These are phyloP conservation scores for Aphanomyces stellatus DNA, from an alignment of 352 stramenopile species.

Conservation along the genomic window DNA sequence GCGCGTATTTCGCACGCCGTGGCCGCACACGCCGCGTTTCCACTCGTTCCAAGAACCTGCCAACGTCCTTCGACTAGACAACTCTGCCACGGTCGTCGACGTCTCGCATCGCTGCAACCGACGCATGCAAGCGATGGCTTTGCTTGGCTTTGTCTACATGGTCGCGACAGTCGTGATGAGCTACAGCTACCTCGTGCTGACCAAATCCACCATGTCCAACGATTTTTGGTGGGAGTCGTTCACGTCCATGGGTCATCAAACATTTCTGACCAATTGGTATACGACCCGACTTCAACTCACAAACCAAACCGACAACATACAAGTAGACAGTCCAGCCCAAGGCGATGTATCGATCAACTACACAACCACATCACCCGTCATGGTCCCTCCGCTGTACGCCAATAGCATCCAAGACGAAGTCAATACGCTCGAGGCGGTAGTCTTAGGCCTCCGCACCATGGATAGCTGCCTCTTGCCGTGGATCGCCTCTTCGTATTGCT, in stretches of 20 bases:
- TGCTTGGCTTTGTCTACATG: not conserved
- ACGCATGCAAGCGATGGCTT: not conserved
- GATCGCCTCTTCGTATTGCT: constrained; percentile 6
- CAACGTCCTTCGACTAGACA: not conserved
- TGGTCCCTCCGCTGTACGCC: not conserved
- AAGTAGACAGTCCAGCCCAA: not conserved
- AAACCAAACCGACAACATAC: not conserved
- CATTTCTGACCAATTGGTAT: constrained; percentile 12
- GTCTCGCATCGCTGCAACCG: no score
- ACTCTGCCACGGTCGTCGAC: not conserved
- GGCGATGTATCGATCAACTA: not conserved
- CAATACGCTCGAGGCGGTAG: not conserved
- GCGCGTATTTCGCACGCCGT: no score
- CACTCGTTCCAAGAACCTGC: no score
- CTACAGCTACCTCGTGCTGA: constrained; percentile 3
- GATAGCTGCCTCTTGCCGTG: constrained; percentile 1
- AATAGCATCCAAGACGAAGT: not conserved
- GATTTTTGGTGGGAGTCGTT: constrained; percentile 12
- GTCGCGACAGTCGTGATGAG: not conserved
- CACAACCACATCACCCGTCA: not conserved
- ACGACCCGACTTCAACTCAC: not conserved
- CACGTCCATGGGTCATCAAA: constrained; percentile 1
- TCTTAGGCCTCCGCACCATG: not conserved
- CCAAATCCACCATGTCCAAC: constrained; percentile 2
- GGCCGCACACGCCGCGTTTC: no score